Percentiles rank a stretch among this genome's conserved stretches.
Conservation (phyloP, 208 protist species). For the Leishmania turanica region DNA sequence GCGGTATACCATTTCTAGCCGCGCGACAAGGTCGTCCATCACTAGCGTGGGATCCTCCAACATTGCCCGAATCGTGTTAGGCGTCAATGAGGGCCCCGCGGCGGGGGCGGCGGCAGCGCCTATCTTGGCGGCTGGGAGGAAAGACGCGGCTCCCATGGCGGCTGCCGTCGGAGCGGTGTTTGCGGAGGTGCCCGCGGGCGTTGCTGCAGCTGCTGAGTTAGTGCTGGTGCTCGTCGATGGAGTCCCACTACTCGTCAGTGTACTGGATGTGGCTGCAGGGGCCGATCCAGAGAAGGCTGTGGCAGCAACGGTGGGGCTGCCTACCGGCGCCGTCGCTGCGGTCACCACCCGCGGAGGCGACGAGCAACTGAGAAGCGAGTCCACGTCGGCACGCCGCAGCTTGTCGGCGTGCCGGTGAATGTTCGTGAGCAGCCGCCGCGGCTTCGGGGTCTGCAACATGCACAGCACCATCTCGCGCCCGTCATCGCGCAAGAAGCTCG, state of each 20-base stretch:
- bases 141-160: background rate
- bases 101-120: background rate
- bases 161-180: background rate
- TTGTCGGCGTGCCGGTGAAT: constrained; percentile 34
- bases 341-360: constrained; percentile 6
- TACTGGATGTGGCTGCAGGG: background rate
- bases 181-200: background rate
- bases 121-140: background rate
- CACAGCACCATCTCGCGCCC: constrained; percentile 79
- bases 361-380: background rate
- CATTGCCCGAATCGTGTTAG: constrained; percentile 14
- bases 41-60: constrained; percentile 38
- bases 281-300: background rate
- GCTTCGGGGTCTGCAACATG: constrained; percentile 72
- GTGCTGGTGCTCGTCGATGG: background rate
- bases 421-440: constrained; percentile 23
- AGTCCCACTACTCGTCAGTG: background rate
- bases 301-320: constrained; percentile 5
- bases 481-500: constrained; percentile 76
- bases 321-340: background rate
- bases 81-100: background rate
- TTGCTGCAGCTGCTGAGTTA: background rate
- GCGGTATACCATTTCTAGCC: constrained; percentile 58
- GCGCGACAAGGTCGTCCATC: constrained; percentile 66
- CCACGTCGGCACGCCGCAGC: constrained; percentile 19